Base-by-base conservation (phyloP, 768 basidiomycete species). In the Termitomyces heimii region DNA sequence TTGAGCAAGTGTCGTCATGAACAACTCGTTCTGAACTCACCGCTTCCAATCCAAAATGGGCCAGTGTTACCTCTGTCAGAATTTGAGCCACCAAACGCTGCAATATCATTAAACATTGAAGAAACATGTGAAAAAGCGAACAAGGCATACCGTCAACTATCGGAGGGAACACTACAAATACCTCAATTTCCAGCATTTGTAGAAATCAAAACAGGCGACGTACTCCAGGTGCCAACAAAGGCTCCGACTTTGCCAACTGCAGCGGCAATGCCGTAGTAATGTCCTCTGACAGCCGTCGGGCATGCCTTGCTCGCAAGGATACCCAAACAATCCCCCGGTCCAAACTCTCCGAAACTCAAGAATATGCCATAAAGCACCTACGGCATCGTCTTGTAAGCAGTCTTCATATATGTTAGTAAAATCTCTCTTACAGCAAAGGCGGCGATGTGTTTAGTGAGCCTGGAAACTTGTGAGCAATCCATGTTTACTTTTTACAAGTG, bases 291-390 rank as follows among this genome's bases (percentile, higher is more conserved):
- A 22, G 88, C 91, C 1, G 94, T 95, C 0, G 94, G 90, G 61
- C 86, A 84, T 3, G 80, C 79, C 74, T 97, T 96, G 55, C 84
- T 77, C 3, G 94, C 92, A 58, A 96, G 79, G 13, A 97, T 76
- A 59, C 45, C 28, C 35, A 91, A 75, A 62, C 84, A 86, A 70
- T 94, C 92, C 26, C 93, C 93, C 5, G 93, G 91, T 20, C 87
- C 92, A 28, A 93, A 74, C 73, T 95, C 94, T 42, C 95, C 94
- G 53, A 93, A 86, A 64, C 82, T 84, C 62, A 95, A 66, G 81
- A 96, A 97, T 44, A 96, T 82, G 5, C 94, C 94, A 64, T 96
- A 96, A 8, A 96, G 74, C 34, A 94, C 83, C 82, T 84, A 54
- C 29, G 31, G 2, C 16, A 18, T 5, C 4, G n/a, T 20, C 12